Conservation (phyloP, 345 rosid genomes). For the Euphorbia lathyris region DNA sequence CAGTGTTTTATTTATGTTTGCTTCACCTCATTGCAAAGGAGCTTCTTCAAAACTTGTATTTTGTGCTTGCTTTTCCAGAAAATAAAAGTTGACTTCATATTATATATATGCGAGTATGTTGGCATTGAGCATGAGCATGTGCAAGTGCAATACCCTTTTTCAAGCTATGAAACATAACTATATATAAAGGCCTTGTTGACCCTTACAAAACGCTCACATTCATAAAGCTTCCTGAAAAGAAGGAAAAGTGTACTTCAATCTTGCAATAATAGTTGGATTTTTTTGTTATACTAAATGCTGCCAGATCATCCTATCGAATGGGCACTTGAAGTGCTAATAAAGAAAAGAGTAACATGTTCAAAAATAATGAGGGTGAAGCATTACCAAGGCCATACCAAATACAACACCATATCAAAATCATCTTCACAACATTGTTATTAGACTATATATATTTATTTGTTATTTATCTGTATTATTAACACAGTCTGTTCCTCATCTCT, state of each 20-base stretch:
- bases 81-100: too few relatives aligned
- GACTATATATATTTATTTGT: too few relatives aligned
- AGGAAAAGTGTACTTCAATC: not conserved
- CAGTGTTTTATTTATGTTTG: not conserved
- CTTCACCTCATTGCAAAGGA: slow-evolving; percentile 5
- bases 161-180: not conserved
- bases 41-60: not conserved
- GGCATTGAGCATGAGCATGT: not conserved
- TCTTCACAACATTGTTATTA: too few relatives aligned
- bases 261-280: not conserved
- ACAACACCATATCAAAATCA: not conserved
- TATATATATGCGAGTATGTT: not conserved
- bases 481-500: too few relatives aligned
- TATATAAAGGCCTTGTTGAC: not conserved
- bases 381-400: not conserved
- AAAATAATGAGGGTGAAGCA: not conserved
- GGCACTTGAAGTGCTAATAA: not conserved
- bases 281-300: not conserved
- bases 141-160: not conserved
- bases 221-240: not conserved
- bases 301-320: not conserved
- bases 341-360: not conserved
- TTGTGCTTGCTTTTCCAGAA: too few relatives aligned
- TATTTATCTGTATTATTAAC: too few relatives aligned
- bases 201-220: not conserved